These are phyloP conservation scores for Kodamaea sp. DNA, from an alignment of 1,139 yeast species.

Conservation along the genomic window DNA sequence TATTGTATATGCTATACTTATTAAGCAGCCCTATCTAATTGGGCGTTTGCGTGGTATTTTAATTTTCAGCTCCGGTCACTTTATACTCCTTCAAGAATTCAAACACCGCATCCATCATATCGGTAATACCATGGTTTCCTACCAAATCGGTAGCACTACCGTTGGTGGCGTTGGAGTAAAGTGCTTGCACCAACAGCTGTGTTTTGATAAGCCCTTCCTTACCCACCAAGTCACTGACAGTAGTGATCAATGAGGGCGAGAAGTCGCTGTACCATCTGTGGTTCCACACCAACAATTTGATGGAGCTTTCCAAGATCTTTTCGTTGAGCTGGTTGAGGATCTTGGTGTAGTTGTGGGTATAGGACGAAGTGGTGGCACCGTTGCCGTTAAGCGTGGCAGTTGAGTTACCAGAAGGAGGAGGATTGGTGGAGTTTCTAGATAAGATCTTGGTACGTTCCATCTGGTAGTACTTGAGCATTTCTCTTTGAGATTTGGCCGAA, in stretches of 20 bases:
- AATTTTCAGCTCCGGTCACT: constrained; percentile 43
- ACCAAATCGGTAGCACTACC: constrained; percentile 22
- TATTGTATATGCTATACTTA: too few species aligned
- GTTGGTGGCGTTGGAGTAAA: constrained; percentile 41
- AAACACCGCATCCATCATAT: constrained; percentile 57
- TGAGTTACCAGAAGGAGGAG: constrained; percentile 14
- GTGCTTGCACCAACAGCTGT: constrained; percentile 73
- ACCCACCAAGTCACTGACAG: constrained; percentile 61
- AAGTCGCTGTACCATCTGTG: constrained; percentile 97
- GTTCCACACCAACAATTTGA: constrained; percentile 87
- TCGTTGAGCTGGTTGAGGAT: constrained; percentile 54
- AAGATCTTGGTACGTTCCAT: constrained; percentile 44
- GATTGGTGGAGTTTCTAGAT: constrained; percentile 29
- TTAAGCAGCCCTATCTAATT: too few species aligned
- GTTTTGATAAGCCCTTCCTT: constrained; percentile 80
- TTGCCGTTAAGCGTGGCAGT: not conserved
- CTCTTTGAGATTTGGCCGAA: constrained; percentile 78
- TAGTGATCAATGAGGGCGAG: constrained; percentile 62
- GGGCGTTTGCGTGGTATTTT: too few species aligned
- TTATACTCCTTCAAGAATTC: constrained; percentile 50
- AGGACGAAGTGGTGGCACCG: constrained; percentile 13
- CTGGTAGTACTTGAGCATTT: constrained; percentile 66
- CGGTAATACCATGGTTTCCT: constrained; percentile 59
- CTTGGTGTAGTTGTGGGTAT: constrained; percentile 39
- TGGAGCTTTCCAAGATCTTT: constrained; percentile 66